phyloP scores from a whole-genome alignment of 805 yeast species.

The Lachancea thermotolerans region DNA sequence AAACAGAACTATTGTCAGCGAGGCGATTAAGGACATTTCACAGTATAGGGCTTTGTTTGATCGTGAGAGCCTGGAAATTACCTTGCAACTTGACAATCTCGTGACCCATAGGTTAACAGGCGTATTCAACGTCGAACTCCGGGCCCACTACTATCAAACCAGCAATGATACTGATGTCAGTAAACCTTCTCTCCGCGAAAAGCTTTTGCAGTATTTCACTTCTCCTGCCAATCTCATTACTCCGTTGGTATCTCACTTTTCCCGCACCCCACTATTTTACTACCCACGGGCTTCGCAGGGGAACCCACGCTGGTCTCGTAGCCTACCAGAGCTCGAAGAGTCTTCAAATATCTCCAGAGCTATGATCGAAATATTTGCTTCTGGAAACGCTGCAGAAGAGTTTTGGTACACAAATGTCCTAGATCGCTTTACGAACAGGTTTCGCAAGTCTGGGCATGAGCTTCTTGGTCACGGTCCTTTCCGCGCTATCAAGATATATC shows the following conservation, averaged over 20 bases:
- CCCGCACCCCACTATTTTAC: constrained; percentile 40
- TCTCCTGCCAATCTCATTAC: constrained; percentile 6
- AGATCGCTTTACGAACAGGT: constrained; percentile 40
- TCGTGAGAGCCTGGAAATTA: constrained; percentile 33
- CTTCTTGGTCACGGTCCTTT: constrained; percentile 64
- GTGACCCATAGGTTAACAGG: constrained; percentile 53
- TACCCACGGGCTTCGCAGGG: constrained; percentile 37
- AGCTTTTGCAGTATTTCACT: constrained; percentile 5
- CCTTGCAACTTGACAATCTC: constrained; percentile 62
- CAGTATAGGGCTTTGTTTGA: constrained; percentile 45
- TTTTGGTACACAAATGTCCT: constrained; percentile 69
- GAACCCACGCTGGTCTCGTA: constrained; percentile 22
- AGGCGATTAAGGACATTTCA: constrained; percentile 58
- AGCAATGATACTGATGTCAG: background rate
- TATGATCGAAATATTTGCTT: constrained; percentile 50
- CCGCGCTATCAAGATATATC: constrained; percentile 55
- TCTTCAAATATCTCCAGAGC: constrained; percentile 7
- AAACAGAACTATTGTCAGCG: constrained; percentile 40
- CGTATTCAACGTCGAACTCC: constrained; percentile 45
- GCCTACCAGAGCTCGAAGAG: constrained; percentile 5
- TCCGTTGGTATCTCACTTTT: constrained; percentile 18
- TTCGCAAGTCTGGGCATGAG: constrained; percentile 34
- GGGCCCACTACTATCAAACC: constrained; percentile 42
- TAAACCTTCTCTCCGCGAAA: constrained; percentile 2
- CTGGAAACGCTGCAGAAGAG: constrained; percentile 77